Evolutionary conservation across 768 basidiomycete species (phyloP).

Genomic region (Coprinopsis sp.): DNA sequence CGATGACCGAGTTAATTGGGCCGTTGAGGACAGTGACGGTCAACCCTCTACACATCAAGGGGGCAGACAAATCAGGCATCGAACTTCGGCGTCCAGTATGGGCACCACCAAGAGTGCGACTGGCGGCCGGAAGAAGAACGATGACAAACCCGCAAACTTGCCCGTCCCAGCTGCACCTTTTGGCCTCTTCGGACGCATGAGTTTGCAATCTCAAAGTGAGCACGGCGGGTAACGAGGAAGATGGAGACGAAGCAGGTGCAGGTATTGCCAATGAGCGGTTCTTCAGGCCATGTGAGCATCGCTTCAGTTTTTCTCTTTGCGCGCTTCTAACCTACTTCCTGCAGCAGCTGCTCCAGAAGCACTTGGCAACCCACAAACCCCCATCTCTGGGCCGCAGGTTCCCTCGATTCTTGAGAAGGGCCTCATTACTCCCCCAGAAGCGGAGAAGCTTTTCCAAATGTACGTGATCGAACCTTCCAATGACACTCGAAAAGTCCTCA

Average conservation of each 20-base stretch:
- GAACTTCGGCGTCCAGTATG: conserved; percentile 35
- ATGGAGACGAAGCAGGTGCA: conserved; percentile 45
- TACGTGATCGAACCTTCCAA: conserved; percentile 24
- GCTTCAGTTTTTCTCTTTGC: neutral
- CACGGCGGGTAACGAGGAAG: conserved; percentile 35
- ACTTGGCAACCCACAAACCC: conserved; percentile 32
- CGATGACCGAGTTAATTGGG: conserved; percentile 35
- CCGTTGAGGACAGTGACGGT: conserved; percentile 39
- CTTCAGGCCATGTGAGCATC: conserved; percentile 58
- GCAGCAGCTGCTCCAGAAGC: conserved; percentile 40
- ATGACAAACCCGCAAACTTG: conserved; percentile 50
- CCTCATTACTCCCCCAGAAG: conserved; percentile 60
- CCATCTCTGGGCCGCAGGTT: conserved; percentile 46
- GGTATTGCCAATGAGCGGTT: conserved; percentile 68
- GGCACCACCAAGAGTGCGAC: conserved; percentile 28
- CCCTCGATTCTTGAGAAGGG: conserved; percentile 65
- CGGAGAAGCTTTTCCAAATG: conserved; percentile 71
- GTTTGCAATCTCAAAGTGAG: conserved; percentile 39
- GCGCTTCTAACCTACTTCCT: neutral
- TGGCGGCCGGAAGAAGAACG: conserved; percentile 34
- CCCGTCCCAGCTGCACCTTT: conserved; percentile 63
- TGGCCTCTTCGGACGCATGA: conserved; percentile 70
- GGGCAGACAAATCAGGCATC: conserved; percentile 25
- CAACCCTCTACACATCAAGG: conserved; percentile 13
- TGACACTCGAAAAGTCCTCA: conserved; percentile 1